Evolutionary conservation across 23 red algal genomes (phyloP), one percentile per base, ranked within the genome.

Genomic region (Chondrus crispus): DNA sequence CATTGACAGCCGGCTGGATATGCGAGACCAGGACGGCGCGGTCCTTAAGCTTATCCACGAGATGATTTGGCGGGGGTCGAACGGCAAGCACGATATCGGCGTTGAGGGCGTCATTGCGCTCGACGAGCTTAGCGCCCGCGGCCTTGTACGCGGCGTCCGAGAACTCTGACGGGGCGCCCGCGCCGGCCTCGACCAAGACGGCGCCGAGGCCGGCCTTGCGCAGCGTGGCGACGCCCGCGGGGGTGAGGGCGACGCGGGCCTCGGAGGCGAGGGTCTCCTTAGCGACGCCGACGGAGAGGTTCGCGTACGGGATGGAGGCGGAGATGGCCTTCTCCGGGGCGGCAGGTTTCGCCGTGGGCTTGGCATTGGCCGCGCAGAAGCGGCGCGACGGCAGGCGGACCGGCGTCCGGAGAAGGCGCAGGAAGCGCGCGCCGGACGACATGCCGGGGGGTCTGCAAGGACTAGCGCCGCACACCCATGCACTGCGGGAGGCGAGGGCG

Each of bases 181-280:
- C 81, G 41, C 62, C 80, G 7, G 33, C 68, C 33, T 85, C 91
- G 13, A 94, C 70, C 16, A 86, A 63, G 22, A 94, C 51, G 42
- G 63, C 49, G 40, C 64, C 49, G 13, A 85, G 28, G 46, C 91
- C 91, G 9, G 91, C 91, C 55, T 80, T 79, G 44, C 55, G 50
- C 16, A 94, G 74, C 8, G 48, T 80, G 8, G 68, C 46, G 57
- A 86, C 91, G 24, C 80, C 70, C 35, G 80, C 91, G 16, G 91
- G 91, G 38, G 91, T 94, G 48, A 94, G 49, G 6, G 91, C 91
- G 29, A 94, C 91, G 46, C 91, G 91, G 45, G 68, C 71, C 72
- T 94, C 91, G 38, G 73, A 80, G 32, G 62, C 35, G 2, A 78
- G 37, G 38, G 71, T 80, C 72, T 94, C 91, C 16, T 42, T 44